phyloP scores from a whole-genome alignment of 768 basidiomycete genomes.

The Lanmaoa pseudosensibilis region DNA sequence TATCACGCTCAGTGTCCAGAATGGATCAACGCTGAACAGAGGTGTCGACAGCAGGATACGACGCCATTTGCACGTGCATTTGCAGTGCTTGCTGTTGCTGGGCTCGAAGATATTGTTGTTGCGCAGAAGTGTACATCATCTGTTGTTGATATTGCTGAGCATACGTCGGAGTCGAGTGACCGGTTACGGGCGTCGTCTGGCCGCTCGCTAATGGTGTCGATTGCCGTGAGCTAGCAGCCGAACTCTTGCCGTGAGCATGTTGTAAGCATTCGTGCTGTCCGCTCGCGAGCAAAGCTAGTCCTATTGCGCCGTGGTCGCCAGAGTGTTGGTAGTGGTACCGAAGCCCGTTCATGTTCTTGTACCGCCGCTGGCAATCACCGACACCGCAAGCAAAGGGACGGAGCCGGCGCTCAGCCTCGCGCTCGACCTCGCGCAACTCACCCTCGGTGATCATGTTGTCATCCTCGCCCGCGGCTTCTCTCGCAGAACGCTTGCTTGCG shows the following conservation, averaged over 20 bases:
- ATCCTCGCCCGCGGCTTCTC: slow-evolving; percentile 44
- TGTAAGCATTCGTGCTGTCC: slow-evolving; percentile 63
- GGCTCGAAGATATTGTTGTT: slow-evolving; percentile 38
- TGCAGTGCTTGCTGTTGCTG: slow-evolving; percentile 36
- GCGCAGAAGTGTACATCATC: slow-evolving; percentile 38
- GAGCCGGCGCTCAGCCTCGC: slow-evolving; percentile 80
- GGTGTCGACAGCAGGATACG: slow-evolving; percentile 21
- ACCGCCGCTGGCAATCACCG: slow-evolving; percentile 81
- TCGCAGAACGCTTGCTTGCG: slow-evolving; percentile 43
- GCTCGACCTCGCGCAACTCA: slow-evolving; percentile 70
- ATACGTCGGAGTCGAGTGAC: slow-evolving; percentile 32
- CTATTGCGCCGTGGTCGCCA: slow-evolving; percentile 91
- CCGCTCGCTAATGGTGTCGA: slow-evolving; percentile 34
- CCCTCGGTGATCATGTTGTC: slow-evolving; percentile 51
- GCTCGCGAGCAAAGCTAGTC: slow-evolving; percentile 77
- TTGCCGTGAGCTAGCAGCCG: slow-evolving; percentile 34
- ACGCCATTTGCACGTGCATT: slow-evolving; percentile 27
- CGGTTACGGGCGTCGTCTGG: slow-evolving; percentile 32
- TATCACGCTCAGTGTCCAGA: slow-evolving; percentile 12
- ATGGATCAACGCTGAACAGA: slow-evolving; percentile 17
- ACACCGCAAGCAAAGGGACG: slow-evolving; percentile 90
- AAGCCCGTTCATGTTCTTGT: slow-evolving; percentile 99
- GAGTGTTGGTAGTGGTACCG: slow-evolving; percentile 97
- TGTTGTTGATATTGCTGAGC: slow-evolving; percentile 38
- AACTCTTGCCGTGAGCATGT: slow-evolving; percentile 32